Conservation (phyloP, 2,329 filamentous ascomycete genomes). For the Emmonsiellopsis sp. region DNA sequence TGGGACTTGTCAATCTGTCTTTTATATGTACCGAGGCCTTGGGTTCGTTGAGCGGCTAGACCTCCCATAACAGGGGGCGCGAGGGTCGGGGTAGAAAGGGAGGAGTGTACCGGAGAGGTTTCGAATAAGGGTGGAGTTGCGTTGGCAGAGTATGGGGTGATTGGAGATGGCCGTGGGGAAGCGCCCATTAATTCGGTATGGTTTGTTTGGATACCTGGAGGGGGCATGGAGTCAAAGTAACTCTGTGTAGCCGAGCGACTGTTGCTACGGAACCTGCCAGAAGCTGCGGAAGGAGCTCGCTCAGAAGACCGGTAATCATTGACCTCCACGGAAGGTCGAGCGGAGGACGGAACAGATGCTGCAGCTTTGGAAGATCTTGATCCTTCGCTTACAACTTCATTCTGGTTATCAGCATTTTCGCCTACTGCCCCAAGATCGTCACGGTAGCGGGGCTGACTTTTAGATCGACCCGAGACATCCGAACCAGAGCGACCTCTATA, state of each 20-base stretch:
- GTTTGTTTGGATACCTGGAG: slow-evolving; percentile 18
- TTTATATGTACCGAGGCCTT: slow-evolving; percentile 37
- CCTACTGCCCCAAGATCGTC: slow-evolving; percentile 47
- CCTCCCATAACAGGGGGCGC: slow-evolving; percentile 15
- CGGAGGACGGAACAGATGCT: slow-evolving; percentile 23
- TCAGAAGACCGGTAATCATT: slow-evolving; percentile 22
- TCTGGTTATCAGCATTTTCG: slow-evolving; percentile 32
- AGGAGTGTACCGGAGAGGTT: slow-evolving; percentile 35
- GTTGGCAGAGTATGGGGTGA: slow-evolving; percentile 42
- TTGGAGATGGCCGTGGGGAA: slow-evolving; percentile 36
- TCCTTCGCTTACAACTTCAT: slow-evolving; percentile 19
- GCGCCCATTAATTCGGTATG: slow-evolving; percentile 28
- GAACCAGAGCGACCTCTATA: slow-evolving; percentile 48
- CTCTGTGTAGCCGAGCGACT: slow-evolving; percentile 27
- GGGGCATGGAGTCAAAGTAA: slow-evolving; percentile 27
- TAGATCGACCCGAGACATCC: slow-evolving; percentile 44
- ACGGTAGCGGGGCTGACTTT: slow-evolving; percentile 43
- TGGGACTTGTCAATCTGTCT: slow-evolving; percentile 51
- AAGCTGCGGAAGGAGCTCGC: slow-evolving; percentile 30
- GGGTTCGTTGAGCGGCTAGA: slow-evolving; percentile 23
- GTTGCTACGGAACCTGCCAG: slow-evolving; percentile 31
- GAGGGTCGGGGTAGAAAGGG: slow-evolving; percentile 20
- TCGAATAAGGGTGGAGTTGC: slow-evolving; percentile 46
- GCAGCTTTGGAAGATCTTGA: slow-evolving; percentile 17
- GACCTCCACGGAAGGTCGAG: slow-evolving; percentile 30